These are phyloP conservation scores for Populus ilicifolia DNA, from an alignment of 345 rosid genomes.

Conservation along the genomic window DNA sequence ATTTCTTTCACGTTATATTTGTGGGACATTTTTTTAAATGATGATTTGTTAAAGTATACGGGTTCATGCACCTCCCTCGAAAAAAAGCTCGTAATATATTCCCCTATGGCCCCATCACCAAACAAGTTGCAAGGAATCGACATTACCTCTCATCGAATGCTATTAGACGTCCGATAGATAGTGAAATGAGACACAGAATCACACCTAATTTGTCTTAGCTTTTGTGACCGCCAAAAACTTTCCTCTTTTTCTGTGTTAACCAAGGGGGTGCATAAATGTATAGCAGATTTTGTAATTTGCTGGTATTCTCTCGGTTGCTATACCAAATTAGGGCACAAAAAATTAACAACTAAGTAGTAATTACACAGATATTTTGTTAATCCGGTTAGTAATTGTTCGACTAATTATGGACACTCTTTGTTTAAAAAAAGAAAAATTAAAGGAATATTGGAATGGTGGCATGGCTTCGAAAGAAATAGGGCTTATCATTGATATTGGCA, in stretches of 20 bases:
- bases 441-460: neutral
- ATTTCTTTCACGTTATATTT: slow-evolving; percentile 8
- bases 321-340: no score
- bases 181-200: neutral
- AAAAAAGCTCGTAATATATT: neutral
- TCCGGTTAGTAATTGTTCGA: no score
- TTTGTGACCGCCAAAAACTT: neutral
- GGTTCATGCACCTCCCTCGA: slow-evolving; percentile 32
- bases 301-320: no score
- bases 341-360: no score
- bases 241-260: neutral
- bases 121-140: neutral
- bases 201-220: neutral
- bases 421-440: no score
- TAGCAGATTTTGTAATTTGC: no score
- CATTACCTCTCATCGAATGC: neutral
- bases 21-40: neutral
- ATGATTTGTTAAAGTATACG: neutral
- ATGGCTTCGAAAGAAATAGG: neutral
- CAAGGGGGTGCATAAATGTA: no score
- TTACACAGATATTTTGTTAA: no score
- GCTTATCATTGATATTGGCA: neutral
- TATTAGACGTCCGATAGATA: neutral
- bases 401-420: no score
- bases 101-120: slow-evolving; percentile 11